phyloP scores from a whole-genome alignment of 306 rosid genomes.

The Lotus japonicus region DNA sequence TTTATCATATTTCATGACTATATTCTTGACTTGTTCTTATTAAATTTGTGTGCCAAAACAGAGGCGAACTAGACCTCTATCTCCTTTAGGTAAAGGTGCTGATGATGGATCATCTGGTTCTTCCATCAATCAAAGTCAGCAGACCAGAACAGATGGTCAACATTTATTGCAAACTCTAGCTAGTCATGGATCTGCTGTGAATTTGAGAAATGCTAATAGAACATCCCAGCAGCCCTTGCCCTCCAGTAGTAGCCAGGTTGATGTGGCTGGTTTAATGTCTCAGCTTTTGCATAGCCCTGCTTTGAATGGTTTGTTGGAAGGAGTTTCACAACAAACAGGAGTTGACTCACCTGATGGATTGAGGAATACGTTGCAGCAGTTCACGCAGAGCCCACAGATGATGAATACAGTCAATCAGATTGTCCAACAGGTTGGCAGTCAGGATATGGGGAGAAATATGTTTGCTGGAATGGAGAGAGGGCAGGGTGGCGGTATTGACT shows the following conservation, averaged over 20 bases:
- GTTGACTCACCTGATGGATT: conserved; percentile 78
- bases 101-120: conserved; percentile 51
- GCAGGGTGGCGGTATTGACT: conserved; percentile 74
- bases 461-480: conserved; percentile 64
- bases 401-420: conserved; percentile 75
- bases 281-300: conserved; percentile 91
- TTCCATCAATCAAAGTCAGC: conserved; percentile 46
- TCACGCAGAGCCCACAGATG: conserved; percentile 89
- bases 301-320: conserved; percentile 74
- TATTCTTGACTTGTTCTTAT: conserved; percentile 1
- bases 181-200: conserved; percentile 41
- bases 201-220: conserved; percentile 31
- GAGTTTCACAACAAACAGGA: conserved; percentile 90
- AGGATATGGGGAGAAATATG: conserved; percentile 54
- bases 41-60: conserved; percentile 26
- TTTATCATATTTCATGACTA: background rate
- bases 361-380: conserved; percentile 88
- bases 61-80: conserved; percentile 58
- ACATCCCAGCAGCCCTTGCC: conserved; percentile 32
- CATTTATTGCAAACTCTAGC: conserved; percentile 60
- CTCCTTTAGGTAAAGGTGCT: conserved; percentile 31
- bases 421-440: conserved; percentile 75
- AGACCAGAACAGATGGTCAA: conserved; percentile 40
- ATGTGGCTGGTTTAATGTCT: conserved; percentile 71
- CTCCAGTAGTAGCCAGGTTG: conserved; percentile 44